Evolutionary conservation across 2,329 filamentous ascomycete genomes (phyloP), one percentile per base, ranked within the genome.

Genomic region (Sporothrix schenckii): DNA sequence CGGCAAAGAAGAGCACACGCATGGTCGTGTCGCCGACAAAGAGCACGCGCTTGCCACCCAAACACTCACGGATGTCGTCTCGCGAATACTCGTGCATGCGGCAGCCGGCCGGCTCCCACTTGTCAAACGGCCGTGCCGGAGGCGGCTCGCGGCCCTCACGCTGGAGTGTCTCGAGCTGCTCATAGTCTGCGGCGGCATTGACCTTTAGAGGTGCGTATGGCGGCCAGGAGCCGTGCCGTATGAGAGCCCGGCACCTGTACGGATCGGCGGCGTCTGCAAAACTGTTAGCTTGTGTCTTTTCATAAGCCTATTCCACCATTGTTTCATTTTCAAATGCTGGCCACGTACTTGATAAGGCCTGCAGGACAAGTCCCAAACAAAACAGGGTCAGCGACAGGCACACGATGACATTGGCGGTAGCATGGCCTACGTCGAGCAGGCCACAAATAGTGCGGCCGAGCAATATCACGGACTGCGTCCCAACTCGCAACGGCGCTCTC

Each of bases 101-200:
- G 77, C 89, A 91, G 34, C 86, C 86, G 27, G 82, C 81, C 4
- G 88, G 85, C 70, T 89, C 85, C 88, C 88, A 90, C 73, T 83
- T 81, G 47, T 80, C 78, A 74, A 83, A 84, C 0, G 69, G 58
- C 14, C 71, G 72, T 53, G 58, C 63, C 10, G 63, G 74, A 70
- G 71, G 72, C 73, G 72, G 73, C 76, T 75, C 71, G 76, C 67
- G 52, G 30, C 70, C 70, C 2, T 63, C 19, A 21, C 34, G 41
- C 44, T 67, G 11, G 63, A 70, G 16, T 1, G 24, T 19, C 39
- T 60, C 60, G n/a, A 73, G 71, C 60, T 61, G 61, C 44, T 73
- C 72, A 21, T 71, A 71, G 21, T 58, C 69, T 1, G n/a, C 3
- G 2, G 68, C 34, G 2, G n/a, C 39, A 39, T 71, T 52, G 10